Conservation (phyloP, 1,284 basidiomycete species). For the Ceratobasidium sp. region DNA sequence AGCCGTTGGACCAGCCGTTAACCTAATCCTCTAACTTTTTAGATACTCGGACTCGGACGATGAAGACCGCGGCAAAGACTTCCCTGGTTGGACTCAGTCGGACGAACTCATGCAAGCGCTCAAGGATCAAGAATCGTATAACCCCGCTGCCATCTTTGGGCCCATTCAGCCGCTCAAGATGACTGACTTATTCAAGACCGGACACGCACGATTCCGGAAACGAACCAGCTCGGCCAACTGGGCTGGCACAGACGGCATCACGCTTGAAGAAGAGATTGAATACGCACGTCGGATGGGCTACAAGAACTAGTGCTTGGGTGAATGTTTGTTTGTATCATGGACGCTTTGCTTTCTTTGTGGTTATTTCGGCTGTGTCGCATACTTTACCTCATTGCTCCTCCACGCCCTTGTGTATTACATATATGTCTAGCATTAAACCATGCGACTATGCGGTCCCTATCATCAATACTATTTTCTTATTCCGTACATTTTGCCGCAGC, state of each 20-base stretch:
- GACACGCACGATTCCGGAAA: conserved; percentile 76
- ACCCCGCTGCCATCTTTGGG: conserved; percentile 92
- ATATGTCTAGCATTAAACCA: conserved; percentile 37
- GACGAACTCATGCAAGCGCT: conserved; percentile 84
- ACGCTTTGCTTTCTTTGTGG: conserved; percentile 22
- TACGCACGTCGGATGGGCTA: conserved; percentile 94
- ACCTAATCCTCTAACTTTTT: conserved; percentile 17
- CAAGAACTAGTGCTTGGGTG: conserved; percentile 54
- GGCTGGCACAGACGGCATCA: conserved; percentile 87
- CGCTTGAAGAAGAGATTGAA: conserved; percentile 83
- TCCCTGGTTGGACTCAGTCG: conserved; percentile 90
- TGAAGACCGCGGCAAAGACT: conserved; percentile 79
- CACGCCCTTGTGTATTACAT: conserved; percentile 13
- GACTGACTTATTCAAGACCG: conserved; percentile 71
- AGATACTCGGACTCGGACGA: conserved; percentile 93
- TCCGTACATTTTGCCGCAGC: conserved; percentile 28
- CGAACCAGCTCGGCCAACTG: conserved; percentile 95
- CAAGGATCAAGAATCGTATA: conserved; percentile 81
- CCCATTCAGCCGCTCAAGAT: conserved; percentile 54
- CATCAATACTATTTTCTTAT: conserved; percentile 16
- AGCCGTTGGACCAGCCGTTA: neutral
- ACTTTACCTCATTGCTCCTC: conserved; percentile 58
- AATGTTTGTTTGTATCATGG: conserved; percentile 30
- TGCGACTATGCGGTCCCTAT: conserved; percentile 33
- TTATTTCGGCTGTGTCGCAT: conserved; percentile 83